phyloP scores from a whole-genome alignment of 805 yeast species.

The Saccharomycopsis fodiens region DNA sequence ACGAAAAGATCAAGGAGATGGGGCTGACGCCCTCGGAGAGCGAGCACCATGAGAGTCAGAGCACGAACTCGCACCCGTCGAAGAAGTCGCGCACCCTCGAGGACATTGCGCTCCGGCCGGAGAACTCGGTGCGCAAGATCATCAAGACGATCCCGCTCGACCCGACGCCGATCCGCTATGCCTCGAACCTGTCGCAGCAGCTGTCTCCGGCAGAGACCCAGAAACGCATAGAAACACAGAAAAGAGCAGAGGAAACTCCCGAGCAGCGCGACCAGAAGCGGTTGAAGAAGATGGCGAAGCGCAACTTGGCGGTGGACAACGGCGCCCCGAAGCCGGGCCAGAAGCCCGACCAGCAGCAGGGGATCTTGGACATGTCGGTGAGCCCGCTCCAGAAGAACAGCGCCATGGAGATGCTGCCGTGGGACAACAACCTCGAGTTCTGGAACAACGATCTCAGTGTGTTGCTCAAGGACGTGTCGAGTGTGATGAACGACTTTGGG shows the following conservation, averaged over 20 bases:
- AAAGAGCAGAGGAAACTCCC: not conserved
- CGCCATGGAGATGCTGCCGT: not conserved
- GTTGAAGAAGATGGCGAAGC: not conserved
- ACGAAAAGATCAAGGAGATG: slow-evolving; percentile 25
- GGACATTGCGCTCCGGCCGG: slow-evolving; percentile 46
- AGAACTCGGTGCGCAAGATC: slow-evolving; percentile 63
- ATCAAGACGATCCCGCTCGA: slow-evolving; percentile 76
- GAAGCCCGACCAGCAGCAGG: not conserved
- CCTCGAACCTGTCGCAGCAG: not conserved
- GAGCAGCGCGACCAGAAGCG: not conserved
- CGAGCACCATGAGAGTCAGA: slow-evolving; percentile 30
- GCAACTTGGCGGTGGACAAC: not conserved
- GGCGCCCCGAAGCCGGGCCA: not conserved
- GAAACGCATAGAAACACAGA: not conserved
- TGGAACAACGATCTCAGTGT: slow-evolving; percentile 15
- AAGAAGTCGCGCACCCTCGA: slow-evolving; percentile 45
- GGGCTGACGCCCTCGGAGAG: slow-evolving; percentile 18
- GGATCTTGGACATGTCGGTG: slow-evolving; percentile 6
- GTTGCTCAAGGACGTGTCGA: slow-evolving; percentile 17
- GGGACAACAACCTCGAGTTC: slow-evolving; percentile 1
- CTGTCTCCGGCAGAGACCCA: not conserved
- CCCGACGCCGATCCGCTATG: slow-evolving; percentile 58
- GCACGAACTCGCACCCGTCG: slow-evolving; percentile 27
- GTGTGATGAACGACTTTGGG: slow-evolving; percentile 21
- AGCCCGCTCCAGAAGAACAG: not conserved